Base-by-base conservation (phyloP, 768 basidiomycete species). In the Russula vinacea region DNA sequence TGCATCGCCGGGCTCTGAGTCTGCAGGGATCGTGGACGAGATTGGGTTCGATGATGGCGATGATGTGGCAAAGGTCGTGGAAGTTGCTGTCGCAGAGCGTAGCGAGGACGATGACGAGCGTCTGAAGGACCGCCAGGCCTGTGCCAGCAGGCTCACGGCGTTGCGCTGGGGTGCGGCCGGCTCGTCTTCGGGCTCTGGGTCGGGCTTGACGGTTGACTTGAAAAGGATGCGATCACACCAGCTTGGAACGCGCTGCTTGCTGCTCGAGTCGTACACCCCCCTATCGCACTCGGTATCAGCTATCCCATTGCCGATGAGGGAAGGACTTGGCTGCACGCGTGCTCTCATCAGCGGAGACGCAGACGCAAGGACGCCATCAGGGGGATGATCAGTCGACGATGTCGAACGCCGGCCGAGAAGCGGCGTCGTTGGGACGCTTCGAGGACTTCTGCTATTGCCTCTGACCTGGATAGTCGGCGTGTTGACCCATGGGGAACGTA, bases 161-260 rank as follows among this genome's bases (percentile, higher is more conserved):
- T 69, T 39, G 58, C 71, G 74, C 71, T 79, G 73, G 42, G 77
- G 62, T 8, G 58, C 33, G 71, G 50, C 71, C 56, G 56, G 70
- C 51, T 79, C 77, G 17, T 76, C 76, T 40, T 78, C 80, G 10
- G 76, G 72, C 29, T 79, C 76, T 1, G 76, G 74, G 14, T 79
- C 79, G 17, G 80, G 81, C 35, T 76, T 71, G 29, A 89, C 78
- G 0, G 87, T 91, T 6, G 88, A 81, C 73, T 91, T 93, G 85
- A 86, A 92, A 5, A 93, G 75, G 51, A 93, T 89, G 22, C 91
- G 84, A 72, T 93, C 91, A 70, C 91, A 93, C 91, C 91, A 92
- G 73, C 90, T 90, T 6, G 91, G 91, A 29, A 92, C 91, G 22
- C 91, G 85, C 69, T 84, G 83, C 73, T 93, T 92, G 69, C 83